Conservation (phyloP, 139 green algal species). For the Picochlorum sp. region DNA sequence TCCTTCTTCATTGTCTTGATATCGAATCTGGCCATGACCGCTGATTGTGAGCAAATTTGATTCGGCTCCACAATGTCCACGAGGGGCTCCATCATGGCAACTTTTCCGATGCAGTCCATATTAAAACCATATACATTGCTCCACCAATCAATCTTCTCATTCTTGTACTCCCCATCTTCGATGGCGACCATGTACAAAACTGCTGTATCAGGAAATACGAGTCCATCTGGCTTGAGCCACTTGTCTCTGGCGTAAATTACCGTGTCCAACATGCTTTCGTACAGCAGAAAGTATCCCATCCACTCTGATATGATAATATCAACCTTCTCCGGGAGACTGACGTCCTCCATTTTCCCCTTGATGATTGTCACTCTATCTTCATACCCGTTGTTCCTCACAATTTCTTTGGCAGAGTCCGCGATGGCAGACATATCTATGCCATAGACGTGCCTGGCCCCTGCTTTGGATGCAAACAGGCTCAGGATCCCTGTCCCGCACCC, state of each 20-base stretch:
- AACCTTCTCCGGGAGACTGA: slow-evolving; percentile 59
- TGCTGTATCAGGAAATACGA: slow-evolving; percentile 73
- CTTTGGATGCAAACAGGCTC: slow-evolving; percentile 78
- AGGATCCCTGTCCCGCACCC: slow-evolving; percentile 87
- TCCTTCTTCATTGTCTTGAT: slow-evolving; percentile 66
- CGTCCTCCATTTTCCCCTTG: slow-evolving; percentile 77
- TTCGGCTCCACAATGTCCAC: slow-evolving; percentile 57
- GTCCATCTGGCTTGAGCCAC: slow-evolving; percentile 64
- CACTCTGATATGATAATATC: slow-evolving; percentile 89
- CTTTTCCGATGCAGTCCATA: slow-evolving; percentile 73
- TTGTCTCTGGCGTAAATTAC: slow-evolving; percentile 83
- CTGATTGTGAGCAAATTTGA: slow-evolving; percentile 41
- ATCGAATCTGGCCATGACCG: slow-evolving; percentile 52
- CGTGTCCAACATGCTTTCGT: slow-evolving; percentile 76
- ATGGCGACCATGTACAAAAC: slow-evolving; percentile 63
- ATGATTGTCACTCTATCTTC: slow-evolving; percentile 69
- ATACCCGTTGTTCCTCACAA: slow-evolving; percentile 75
- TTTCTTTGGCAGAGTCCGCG: slow-evolving; percentile 70
- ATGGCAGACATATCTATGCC: slow-evolving; percentile 84
- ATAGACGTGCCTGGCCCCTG: slow-evolving; percentile 82
- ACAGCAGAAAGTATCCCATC: slow-evolving; percentile 57
- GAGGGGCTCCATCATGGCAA: slow-evolving; percentile 73
- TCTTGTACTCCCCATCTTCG: slow-evolving; percentile 83
- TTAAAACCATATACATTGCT: slow-evolving; percentile 87
- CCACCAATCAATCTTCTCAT: slow-evolving; percentile 90